These are phyloP conservation scores for Serendipita sp. DNA, from an alignment of 768 basidiomycete genomes.

Conservation along the genomic window DNA sequence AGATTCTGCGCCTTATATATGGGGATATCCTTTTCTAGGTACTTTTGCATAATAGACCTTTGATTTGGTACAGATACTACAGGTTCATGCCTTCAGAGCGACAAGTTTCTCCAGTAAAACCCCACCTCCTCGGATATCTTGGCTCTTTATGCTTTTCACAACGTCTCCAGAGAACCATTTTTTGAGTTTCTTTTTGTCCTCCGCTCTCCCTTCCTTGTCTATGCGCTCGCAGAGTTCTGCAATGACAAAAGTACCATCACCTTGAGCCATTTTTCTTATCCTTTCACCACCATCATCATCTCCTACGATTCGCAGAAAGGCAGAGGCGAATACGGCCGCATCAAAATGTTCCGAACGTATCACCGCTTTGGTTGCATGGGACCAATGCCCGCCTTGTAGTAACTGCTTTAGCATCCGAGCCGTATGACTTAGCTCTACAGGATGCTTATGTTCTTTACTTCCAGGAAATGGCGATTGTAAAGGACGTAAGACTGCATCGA, in stretches of 20 bases:
- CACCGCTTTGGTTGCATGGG: slow-evolving; percentile 39
- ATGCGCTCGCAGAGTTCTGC: slow-evolving; percentile 55
- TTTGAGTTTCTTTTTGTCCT: slow-evolving; percentile 31
- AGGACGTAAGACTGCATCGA: slow-evolving; percentile 40
- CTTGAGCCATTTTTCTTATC: slow-evolving; percentile 37
- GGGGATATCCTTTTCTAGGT: background rate
- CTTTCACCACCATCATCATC: slow-evolving; percentile 20
- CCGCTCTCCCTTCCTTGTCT: slow-evolving; percentile 17
- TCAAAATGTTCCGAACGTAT: slow-evolving; percentile 40
- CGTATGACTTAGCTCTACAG: slow-evolving; percentile 67
- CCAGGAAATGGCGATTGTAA: slow-evolving; percentile 43
- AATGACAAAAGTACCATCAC: slow-evolving; percentile 57
- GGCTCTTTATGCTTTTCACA: slow-evolving; percentile 30
- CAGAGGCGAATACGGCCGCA: slow-evolving; percentile 38
- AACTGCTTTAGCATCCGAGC: slow-evolving; percentile 78
- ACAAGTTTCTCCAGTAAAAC: slow-evolving; percentile 40
- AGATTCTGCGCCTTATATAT: background rate
- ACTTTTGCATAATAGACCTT: background rate
- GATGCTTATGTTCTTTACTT: slow-evolving; percentile 35
- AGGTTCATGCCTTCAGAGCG: background rate
- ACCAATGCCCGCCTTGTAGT: slow-evolving; percentile 82
- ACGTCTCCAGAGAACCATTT: slow-evolving; percentile 41
- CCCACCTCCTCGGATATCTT: slow-evolving; percentile 51
- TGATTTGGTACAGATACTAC: background rate
- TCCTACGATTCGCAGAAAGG: slow-evolving; percentile 40